A percentile compares a stretch with the other conserved stretches of the same genome.
These are phyloP conservation scores for Zygoascus flipseniorum DNA, from an alignment of 805 yeast genomes.

Conservation along the genomic window DNA sequence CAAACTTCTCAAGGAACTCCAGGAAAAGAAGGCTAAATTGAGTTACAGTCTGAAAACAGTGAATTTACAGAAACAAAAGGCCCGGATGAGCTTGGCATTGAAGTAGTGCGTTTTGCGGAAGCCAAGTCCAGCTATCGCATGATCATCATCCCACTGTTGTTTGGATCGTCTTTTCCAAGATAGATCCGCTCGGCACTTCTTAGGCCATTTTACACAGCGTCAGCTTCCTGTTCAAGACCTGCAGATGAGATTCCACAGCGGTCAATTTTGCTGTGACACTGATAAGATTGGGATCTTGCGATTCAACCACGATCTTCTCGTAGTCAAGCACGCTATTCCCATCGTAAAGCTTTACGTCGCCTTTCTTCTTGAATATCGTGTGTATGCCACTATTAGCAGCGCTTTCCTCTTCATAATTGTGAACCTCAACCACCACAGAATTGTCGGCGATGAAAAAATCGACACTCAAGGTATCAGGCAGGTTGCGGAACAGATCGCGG, in stretches of 20 bases:
- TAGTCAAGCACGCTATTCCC: slow-evolving; percentile 14
- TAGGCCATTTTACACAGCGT: slow-evolving; percentile 36
- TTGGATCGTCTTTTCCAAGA: too few relatives aligned
- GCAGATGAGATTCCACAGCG: slow-evolving; percentile 17
- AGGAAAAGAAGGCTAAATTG: slow-evolving; percentile 16
- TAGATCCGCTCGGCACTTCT: slow-evolving; percentile 13
- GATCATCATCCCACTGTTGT: too few relatives aligned
- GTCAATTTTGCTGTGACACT: slow-evolving; percentile 17
- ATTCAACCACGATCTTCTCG: slow-evolving; percentile 17
- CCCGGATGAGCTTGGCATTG: slow-evolving; percentile 14
- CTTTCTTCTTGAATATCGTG: neutral
- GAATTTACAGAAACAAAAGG: slow-evolving; percentile 17
- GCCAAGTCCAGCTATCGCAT: too few relatives aligned
- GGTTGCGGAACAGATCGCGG: slow-evolving; percentile 3
- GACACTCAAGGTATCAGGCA: slow-evolving; percentile 7
- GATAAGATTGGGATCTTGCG: slow-evolving; percentile 21
- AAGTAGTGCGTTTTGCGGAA: too few relatives aligned
- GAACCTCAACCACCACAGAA: slow-evolving; percentile 14
- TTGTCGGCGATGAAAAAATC: slow-evolving; percentile 17
- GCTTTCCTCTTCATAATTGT: slow-evolving; percentile 7
- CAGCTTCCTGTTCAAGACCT: slow-evolving; percentile 14
- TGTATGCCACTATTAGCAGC: neutral
- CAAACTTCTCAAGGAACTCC: slow-evolving; percentile 13
- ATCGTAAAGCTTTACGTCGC: slow-evolving; percentile 4
- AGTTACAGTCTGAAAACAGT: slow-evolving; percentile 16